Evolutionary conservation across 768 basidiomycete genomes (phyloP).

Genomic region (Hypholoma sublateritium): DNA sequence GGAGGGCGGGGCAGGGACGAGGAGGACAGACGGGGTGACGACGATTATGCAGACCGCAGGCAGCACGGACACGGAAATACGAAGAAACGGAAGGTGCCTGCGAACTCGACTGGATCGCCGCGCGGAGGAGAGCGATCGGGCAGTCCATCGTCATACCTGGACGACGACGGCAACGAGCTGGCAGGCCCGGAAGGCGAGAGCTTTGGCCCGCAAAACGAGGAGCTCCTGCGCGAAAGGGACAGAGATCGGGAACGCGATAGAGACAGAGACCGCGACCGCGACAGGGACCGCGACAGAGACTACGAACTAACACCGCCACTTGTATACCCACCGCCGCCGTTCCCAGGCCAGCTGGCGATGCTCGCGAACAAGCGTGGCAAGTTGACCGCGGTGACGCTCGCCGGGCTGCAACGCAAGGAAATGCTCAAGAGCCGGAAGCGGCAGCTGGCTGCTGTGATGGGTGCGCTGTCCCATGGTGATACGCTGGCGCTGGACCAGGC

Average conservation of each 20-base stretch:
- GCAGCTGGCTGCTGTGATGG: slow-evolving; percentile 70
- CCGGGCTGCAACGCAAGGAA: slow-evolving; percentile 76
- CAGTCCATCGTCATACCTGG: slow-evolving; percentile 13
- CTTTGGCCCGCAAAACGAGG: slow-evolving; percentile 5
- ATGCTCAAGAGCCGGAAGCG: slow-evolving; percentile 65
- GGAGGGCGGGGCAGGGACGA: slow-evolving; percentile 30
- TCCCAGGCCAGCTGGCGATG: slow-evolving; percentile 23
- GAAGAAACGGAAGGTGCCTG: slow-evolving; percentile 87
- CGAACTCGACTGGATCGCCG: slow-evolving; percentile 54
- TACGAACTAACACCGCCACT: slow-evolving; percentile 8
- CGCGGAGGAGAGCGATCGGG: slow-evolving; percentile 26
- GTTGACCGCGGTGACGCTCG: slow-evolving; percentile 59
- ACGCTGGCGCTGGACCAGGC: slow-evolving; percentile 79
- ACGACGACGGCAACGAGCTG: slow-evolving; percentile 13
- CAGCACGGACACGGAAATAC: slow-evolving; percentile 75
- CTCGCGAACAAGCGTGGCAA: slow-evolving; percentile 35
- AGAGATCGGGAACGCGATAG: slow-evolving; percentile 13
- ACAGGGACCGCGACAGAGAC: slow-evolving; percentile 16
- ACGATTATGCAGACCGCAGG: slow-evolving; percentile 63
- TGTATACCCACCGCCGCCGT: slow-evolving; percentile 22
- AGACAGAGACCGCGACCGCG: slow-evolving; percentile 15
- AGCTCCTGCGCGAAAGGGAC: slow-evolving; percentile 15
- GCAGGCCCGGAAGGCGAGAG: slow-evolving; percentile 3
- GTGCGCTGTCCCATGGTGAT: slow-evolving; percentile 64
- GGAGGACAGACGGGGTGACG: slow-evolving; percentile 56